These are phyloP conservation scores for Emmonsiellopsis sp. DNA, from an alignment of 2,329 filamentous ascomycete species.

Conservation along the genomic window DNA sequence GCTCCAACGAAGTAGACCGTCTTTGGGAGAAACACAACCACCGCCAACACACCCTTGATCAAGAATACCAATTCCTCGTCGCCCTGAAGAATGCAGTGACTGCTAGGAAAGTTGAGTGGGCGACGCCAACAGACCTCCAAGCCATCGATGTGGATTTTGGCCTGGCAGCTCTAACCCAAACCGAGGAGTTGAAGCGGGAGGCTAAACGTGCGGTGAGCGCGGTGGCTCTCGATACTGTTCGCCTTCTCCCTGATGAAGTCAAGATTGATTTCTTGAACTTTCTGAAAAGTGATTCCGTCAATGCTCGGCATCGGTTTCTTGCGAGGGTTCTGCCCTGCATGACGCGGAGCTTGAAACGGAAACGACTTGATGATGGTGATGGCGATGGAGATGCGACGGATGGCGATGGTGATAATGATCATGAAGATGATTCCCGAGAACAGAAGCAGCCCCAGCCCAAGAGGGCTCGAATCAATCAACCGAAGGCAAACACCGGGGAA, in stretches of 20 bases:
- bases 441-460: not conserved
- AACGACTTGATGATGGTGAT: not conserved
- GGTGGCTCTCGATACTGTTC: not conserved
- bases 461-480: not conserved
- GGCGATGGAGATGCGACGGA: too few species aligned
- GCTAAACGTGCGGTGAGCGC: not conserved
- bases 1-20: not conserved
- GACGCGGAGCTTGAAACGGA: not conserved
- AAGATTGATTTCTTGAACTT: not conserved
- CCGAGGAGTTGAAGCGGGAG: not conserved
- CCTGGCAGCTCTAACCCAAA: not conserved
- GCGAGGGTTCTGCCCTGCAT: not conserved
- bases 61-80: not conserved
- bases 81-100: not conserved
- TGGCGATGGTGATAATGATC: not conserved
- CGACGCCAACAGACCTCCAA: not conserved
- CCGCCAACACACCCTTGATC: not conserved
- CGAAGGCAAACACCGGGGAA: not conserved
- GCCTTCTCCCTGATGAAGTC: not conserved
- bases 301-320: not conserved
- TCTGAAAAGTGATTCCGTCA: not conserved
- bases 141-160: not conserved
- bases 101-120: not conserved
- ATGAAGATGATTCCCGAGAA: not conserved
- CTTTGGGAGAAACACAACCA: not conserved